phyloP scores from a whole-genome alignment of 768 basidiomycete species.

The Pseudohyphozyma bogoriensis region DNA sequence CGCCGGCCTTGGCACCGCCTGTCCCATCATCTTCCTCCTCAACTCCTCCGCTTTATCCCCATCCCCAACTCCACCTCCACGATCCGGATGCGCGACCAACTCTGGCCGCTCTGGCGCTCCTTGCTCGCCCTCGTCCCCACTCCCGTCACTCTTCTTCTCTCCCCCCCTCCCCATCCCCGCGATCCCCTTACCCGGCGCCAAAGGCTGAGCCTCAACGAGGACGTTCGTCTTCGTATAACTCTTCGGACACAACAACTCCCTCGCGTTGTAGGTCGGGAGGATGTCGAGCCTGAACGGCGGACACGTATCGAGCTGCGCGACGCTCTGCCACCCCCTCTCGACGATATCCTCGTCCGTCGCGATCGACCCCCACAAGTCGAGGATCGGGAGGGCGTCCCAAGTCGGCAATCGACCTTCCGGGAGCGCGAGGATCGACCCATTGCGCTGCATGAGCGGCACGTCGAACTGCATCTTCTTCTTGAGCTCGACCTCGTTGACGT shows the following conservation, averaged over 20 bases:
- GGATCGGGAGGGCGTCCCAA: conserved; percentile 52
- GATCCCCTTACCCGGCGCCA: background rate
- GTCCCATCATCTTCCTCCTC: background rate
- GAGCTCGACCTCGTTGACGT: conserved; percentile 43
- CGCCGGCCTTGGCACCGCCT: background rate
- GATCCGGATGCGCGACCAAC: too few species aligned
- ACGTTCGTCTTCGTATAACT: conserved; percentile 5
- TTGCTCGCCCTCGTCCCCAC: background rate
- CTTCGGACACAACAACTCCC: conserved; percentile 29
- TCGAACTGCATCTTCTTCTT: conserved; percentile 57
- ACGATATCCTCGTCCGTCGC: conserved; percentile 39
- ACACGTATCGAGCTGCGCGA: conserved; percentile 17
- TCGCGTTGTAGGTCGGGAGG: conserved; percentile 25
- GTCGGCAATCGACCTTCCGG: conserved; percentile 49
- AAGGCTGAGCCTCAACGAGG: conserved; percentile 11
- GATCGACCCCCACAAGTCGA: conserved; percentile 56
- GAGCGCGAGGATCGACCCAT: conserved; percentile 48
- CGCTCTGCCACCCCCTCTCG: conserved; percentile 28
- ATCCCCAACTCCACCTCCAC: too few species aligned
- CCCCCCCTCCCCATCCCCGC: background rate
- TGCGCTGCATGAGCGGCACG: conserved; percentile 54
- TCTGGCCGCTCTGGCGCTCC: background rate
- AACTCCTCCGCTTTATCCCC: too few species aligned
- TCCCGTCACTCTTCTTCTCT: too few species aligned
- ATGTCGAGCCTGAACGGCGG: background rate